phyloP scores from a whole-genome alignment of 2,329 filamentous ascomycete species.

The Nannizzia gypsea region DNA sequence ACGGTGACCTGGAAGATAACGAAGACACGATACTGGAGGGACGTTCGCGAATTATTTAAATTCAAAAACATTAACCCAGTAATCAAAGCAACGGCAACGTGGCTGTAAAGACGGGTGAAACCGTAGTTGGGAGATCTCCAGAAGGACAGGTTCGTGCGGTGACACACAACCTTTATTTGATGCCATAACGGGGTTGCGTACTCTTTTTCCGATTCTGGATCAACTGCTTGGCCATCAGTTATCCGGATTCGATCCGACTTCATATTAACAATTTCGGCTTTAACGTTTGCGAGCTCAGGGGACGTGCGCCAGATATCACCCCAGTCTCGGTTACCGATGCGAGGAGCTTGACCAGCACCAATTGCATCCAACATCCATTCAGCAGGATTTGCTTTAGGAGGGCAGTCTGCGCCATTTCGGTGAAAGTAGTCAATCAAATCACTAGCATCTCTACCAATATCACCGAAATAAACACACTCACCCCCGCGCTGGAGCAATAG shows the following conservation, averaged over 20 bases:
- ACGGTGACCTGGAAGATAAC: slow-evolving; percentile 81
- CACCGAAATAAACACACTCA: slow-evolving; percentile 57
- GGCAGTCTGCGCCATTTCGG: slow-evolving; percentile 49
- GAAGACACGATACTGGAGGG: slow-evolving; percentile 76
- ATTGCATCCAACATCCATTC: slow-evolving; percentile 59
- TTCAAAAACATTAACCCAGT: slow-evolving; percentile 70
- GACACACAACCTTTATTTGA: slow-evolving; percentile 64
- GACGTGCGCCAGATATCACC: slow-evolving; percentile 44
- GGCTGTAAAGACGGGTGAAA: slow-evolving; percentile 77
- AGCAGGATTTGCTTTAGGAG: slow-evolving; percentile 55
- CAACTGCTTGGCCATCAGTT: slow-evolving; percentile 28
- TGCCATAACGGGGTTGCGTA: slow-evolving; percentile 70
- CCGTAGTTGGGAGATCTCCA: slow-evolving; percentile 84
- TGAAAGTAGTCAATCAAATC: slow-evolving; percentile 54
- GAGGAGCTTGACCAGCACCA: slow-evolving; percentile 56
- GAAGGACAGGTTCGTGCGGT: slow-evolving; percentile 63
- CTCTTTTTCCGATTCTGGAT: slow-evolving; percentile 51
- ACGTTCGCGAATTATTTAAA: slow-evolving; percentile 61
- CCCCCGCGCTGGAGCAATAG: slow-evolving; percentile 55
- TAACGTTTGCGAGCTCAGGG: slow-evolving; percentile 41
- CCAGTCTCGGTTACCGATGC: slow-evolving; percentile 55
- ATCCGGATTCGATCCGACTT: slow-evolving; percentile 46
- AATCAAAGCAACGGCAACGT: slow-evolving; percentile 64
- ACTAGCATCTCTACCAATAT: slow-evolving; percentile 49
- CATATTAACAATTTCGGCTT: slow-evolving; percentile 53